phyloP scores from a whole-genome alignment of 768 basidiomycete genomes.

The Tricholoma bakamatsutake region DNA sequence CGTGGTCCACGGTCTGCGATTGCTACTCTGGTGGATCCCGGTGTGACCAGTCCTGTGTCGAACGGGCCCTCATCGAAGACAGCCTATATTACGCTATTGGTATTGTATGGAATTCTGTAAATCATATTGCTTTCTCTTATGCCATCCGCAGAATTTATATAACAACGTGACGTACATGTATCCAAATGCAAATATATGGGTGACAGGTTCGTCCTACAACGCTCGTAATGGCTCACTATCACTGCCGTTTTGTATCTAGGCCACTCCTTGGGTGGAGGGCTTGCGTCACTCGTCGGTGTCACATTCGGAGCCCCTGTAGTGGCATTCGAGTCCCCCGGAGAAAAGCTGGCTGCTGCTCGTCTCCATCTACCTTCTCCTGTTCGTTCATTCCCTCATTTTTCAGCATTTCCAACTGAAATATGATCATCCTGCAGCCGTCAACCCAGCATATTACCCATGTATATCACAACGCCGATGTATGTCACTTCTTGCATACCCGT shows the following conservation, averaged over 20 bases:
- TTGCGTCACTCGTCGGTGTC: slow-evolving; percentile 77
- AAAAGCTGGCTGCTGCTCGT: slow-evolving; percentile 62
- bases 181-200: slow-evolving; percentile 85
- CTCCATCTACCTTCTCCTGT: slow-evolving; percentile 88
- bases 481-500: slow-evolving; percentile 8
- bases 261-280: slow-evolving; percentile 81
- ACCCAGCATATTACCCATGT: slow-evolving; percentile 78
- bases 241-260: slow-evolving; percentile 16
- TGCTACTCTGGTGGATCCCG: slow-evolving; percentile 72
- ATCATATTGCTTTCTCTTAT: neutral
- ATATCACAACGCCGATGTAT: slow-evolving; percentile 82
- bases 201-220: slow-evolving; percentile 44
- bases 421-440: slow-evolving; percentile 43
- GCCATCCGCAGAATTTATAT: slow-evolving; percentile 66
- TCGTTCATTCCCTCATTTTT: slow-evolving; percentile 15
- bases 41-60: slow-evolving; percentile 79
- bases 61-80: slow-evolving; percentile 71
- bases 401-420: neutral
- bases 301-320: slow-evolving; percentile 95
- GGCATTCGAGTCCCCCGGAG: slow-evolving; percentile 81
- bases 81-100: slow-evolving; percentile 87
- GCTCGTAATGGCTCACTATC: neutral
- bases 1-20: slow-evolving; percentile 89
- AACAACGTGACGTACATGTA: slow-evolving; percentile 91
- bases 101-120: slow-evolving; percentile 44